These are phyloP conservation scores for Stagonosporopsis rhizophila DNA, from an alignment of 2,329 filamentous ascomycete genomes.

Conservation along the genomic window DNA sequence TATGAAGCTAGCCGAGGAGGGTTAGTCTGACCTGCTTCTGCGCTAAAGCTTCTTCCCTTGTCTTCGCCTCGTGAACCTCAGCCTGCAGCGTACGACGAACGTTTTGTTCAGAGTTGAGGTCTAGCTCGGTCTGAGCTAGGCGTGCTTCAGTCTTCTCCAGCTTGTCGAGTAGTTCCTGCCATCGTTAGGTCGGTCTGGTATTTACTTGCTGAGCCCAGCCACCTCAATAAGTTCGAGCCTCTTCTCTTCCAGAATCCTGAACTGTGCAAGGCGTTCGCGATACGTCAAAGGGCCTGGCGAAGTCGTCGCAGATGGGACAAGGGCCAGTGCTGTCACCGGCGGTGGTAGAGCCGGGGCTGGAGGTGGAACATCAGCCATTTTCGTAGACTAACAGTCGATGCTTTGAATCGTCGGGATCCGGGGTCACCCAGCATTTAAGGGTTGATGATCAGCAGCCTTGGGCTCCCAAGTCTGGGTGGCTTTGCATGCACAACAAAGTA, in stretches of 20 bases:
- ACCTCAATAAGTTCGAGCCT: conserved; percentile 48
- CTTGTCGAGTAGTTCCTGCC: conserved; percentile 47
- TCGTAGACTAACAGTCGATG: conserved; percentile 15
- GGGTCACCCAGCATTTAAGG: conserved; percentile 42
- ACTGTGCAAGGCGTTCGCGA: conserved; percentile 46
- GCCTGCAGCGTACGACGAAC: conserved; percentile 46
- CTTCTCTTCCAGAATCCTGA: conserved; percentile 47
- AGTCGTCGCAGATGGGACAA: conserved; percentile 17
- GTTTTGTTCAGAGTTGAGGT: conserved; percentile 49
- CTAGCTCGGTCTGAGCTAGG: conserved; percentile 46
- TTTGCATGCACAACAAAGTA: conserved; percentile 42
- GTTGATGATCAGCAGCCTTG: conserved; percentile 32
- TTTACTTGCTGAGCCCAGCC: neutral
- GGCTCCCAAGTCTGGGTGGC: conserved; percentile 40
- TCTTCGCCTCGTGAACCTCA: conserved; percentile 39
- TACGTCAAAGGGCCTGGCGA: conserved; percentile 33
- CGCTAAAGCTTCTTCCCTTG: conserved; percentile 38
- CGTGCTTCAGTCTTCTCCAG: conserved; percentile 47
- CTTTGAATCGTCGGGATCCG: conserved; percentile 22
- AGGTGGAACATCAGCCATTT: conserved; percentile 31
- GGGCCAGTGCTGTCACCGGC: conserved; percentile 12
- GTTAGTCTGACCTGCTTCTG: conserved; percentile 37
- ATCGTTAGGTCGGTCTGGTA: neutral
- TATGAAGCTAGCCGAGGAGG: neutral
- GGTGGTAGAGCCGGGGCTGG: conserved; percentile 14